Conservation (phyloP, 768 basidiomycete species). For the Agaricus blazei region DNA sequence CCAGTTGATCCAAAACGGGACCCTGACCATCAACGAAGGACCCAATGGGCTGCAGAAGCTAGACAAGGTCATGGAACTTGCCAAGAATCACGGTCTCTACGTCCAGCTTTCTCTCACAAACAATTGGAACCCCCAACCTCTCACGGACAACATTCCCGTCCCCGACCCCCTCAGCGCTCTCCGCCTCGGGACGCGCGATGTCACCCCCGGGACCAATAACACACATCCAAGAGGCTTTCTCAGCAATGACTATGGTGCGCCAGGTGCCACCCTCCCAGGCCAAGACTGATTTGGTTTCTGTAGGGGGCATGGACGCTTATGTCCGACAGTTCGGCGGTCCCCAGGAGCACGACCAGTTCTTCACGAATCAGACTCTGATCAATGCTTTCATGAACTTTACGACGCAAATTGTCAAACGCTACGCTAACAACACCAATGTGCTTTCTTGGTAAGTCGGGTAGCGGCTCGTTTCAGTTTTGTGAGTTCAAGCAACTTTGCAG, state of each 20-base stretch:
- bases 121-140: conserved; percentile 48
- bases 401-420: conserved; percentile 48
- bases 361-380: conserved; percentile 43
- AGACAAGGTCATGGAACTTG: conserved; percentile 51
- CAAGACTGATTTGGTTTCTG: background rate
- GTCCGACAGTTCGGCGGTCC: conserved; percentile 42
- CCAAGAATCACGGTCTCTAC: conserved; percentile 49
- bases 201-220: conserved; percentile 27
- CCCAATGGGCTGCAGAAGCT: conserved; percentile 59
- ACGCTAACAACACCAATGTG: conserved; percentile 46
- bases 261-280: conserved; percentile 5
- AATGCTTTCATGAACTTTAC: conserved; percentile 55
- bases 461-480: background rate
- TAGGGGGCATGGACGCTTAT: conserved; percentile 66
- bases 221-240: conserved; percentile 45
- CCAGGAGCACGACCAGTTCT: conserved; percentile 55
- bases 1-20: conserved; percentile 53
- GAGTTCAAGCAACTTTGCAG: conserved; percentile 21
- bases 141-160: conserved; percentile 21
- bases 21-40: conserved; percentile 49
- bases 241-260: conserved; percentile 58
- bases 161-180: conserved; percentile 15
- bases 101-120: conserved; percentile 56
- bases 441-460: conserved; percentile 38
- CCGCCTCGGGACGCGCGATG: conserved; percentile 21